A percentile compares a stretch with the other conserved stretches of the same genome.
Conservation (phyloP, 2,329 filamentous ascomycete genomes). For the Penicillium crustosum region DNA sequence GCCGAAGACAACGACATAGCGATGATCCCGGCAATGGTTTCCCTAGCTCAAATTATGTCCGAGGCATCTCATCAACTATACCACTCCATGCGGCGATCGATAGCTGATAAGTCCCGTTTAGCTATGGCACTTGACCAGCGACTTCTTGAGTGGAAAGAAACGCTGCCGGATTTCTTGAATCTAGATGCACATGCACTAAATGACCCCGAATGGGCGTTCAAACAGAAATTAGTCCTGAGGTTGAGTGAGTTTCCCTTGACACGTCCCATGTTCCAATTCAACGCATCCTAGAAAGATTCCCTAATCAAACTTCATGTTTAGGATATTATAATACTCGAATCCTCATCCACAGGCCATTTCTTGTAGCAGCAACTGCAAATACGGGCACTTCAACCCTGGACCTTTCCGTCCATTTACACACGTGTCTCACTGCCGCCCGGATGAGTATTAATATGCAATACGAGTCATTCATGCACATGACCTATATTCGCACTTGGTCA, state of each 20-base stretch:
- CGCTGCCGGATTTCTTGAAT: slow-evolving; percentile 20
- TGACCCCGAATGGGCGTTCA: slow-evolving; percentile 33
- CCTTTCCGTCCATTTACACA: slow-evolving; percentile 20
- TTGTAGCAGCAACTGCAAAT: slow-evolving; percentile 21
- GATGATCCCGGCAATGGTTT: slow-evolving; percentile 30
- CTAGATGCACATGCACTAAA: slow-evolving; percentile 24
- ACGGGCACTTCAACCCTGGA: not conserved
- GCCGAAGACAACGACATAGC: slow-evolving; percentile 25
- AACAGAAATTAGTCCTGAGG: slow-evolving; percentile 33
- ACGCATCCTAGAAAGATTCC: too few species aligned
- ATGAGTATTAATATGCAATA: slow-evolving; percentile 32
- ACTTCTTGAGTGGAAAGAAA: slow-evolving; percentile 24
- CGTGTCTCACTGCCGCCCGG: slow-evolving; percentile 29
- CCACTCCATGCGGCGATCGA: slow-evolving; percentile 21
- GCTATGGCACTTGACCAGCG: slow-evolving; percentile 23
- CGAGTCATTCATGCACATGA: slow-evolving; percentile 21
- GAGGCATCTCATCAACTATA: slow-evolving; percentile 31
- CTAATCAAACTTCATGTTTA: not conserved
- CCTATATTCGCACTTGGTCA: slow-evolving; percentile 33
- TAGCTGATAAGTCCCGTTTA: slow-evolving; percentile 23
- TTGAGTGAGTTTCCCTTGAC: slow-evolving; percentile 16
- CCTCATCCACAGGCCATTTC: slow-evolving; percentile 32
- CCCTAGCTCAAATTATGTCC: slow-evolving; percentile 29
- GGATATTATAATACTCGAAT: slow-evolving; percentile 34
- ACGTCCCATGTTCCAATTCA: too few species aligned